Base-by-base conservation (phyloP, 306 rosid genomes). In the Parietaria judaica region DNA sequence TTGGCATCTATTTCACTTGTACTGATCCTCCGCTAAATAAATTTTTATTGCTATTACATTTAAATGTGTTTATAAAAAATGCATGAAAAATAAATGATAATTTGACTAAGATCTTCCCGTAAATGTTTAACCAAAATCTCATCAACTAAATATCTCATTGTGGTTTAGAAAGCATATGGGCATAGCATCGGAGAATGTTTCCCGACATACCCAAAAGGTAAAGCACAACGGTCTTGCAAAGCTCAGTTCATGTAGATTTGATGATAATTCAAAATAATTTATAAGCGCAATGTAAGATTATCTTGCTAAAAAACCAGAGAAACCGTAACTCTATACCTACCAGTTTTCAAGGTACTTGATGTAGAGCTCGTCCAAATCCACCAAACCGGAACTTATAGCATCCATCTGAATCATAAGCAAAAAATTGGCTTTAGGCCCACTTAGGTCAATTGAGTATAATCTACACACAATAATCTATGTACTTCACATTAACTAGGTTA, bases 301-400 rank as follows among this genome's bases (percentile, higher is more conserved):
- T 36, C 50, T 45, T 4, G n/a, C 17, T 46, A 35, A 66, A 34
- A 56, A 13, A 39, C 17, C 57, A 71, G 34, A 31, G 60, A 65
- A 16, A 48, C 4, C 17, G 36, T 6, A 54, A 44, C 16, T 63
- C 43, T 66, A 23, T 38, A 11, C 79, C 64, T 74, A 88, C 98
- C 86, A 16, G 65, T 50, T 77, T 53, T 80, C 79, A 35, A 80
- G 54, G 73, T 83, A 80, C 62, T 70, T 76, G 81, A 63, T 70
- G 63, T 56, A 84, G 69, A 88, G 69, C 66, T 75, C 81, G 64
- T 76, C 87, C 55, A 81, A 78, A 70, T 68, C 83, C 61, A 66
- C 23, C 46, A 14, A 57, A 10, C 64, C 58, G 1, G 48, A 74
- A 59, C 72, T 70, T 51, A 60, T 50, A 55, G 35, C 60, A 70